Evolutionary conservation across 1,284 basidiomycete species (phyloP).

Genomic region (Naganishia liquefaciens): DNA sequence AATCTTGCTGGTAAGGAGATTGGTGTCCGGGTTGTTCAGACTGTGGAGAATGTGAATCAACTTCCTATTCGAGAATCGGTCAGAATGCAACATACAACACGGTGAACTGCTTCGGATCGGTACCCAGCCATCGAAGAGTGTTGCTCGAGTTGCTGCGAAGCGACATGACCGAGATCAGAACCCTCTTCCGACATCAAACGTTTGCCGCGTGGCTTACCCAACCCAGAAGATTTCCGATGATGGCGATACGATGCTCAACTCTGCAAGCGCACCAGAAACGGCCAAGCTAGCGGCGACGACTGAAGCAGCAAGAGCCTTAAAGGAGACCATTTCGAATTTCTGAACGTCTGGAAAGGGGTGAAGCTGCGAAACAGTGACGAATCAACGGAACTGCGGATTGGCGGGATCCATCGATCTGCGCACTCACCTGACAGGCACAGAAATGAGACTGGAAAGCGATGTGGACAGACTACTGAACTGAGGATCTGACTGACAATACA

Average conservation of each 20-base stretch:
- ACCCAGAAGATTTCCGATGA: constrained; percentile 33
- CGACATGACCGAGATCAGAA: background rate
- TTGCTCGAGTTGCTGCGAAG: constrained; percentile 40
- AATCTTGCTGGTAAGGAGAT: constrained; percentile 37
- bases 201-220: constrained; percentile 1
- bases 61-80: background rate
- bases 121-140: constrained; percentile 44
- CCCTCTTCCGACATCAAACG: background rate
- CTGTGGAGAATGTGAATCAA: background rate
- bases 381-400: constrained; percentile 5
- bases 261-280: constrained; percentile 17
- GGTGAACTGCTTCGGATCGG: constrained; percentile 39
- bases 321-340: constrained; percentile 14
- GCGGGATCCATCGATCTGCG: too few relatives aligned
- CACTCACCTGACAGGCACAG: background rate
- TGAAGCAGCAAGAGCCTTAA: constrained; percentile 12
- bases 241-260: constrained; percentile 29
- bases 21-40: constrained; percentile 43
- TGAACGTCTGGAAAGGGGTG: background rate
- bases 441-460: too few relatives aligned
- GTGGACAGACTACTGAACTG: background rate
- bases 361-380: constrained; percentile 6
- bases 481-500: background rate
- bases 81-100: constrained; percentile 36
- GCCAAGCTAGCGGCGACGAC: constrained; percentile 12